Conservation (phyloP, 129 eudicot genomes). For the Gnaphalium uliginosum region DNA sequence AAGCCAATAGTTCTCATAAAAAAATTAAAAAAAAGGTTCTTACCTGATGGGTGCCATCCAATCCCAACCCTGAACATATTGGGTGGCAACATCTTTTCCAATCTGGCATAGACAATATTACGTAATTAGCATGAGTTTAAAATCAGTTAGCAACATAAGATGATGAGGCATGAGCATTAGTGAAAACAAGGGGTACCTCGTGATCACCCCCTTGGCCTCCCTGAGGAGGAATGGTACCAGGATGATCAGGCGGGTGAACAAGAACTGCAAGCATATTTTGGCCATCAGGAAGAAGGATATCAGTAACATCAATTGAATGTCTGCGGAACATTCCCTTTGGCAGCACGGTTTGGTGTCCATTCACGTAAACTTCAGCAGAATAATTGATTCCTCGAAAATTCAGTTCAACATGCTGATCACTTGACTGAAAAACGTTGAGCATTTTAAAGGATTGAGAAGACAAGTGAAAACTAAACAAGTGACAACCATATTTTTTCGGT, state of each 20-base stretch:
- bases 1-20: background rate
- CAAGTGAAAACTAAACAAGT: background rate
- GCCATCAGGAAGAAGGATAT: slow-evolving; percentile 69
- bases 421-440: slow-evolving; percentile 48
- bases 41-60: slow-evolving; percentile 99
- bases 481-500: no score
- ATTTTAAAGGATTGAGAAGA: slow-evolving; percentile 18
- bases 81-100: slow-evolving; percentile 94
- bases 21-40: background rate
- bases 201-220: slow-evolving; percentile 99
- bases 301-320: slow-evolving; percentile 78
- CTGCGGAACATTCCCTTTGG: slow-evolving; percentile 98
- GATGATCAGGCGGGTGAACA: slow-evolving; percentile 99
- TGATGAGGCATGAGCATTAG: background rate
- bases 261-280: slow-evolving; percentile 87
- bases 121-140: slow-evolving; percentile 14
- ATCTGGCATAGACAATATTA: slow-evolving; percentile 48
- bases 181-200: slow-evolving; percentile 50
- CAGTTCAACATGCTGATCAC: slow-evolving; percentile 67
- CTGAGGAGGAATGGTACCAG: slow-evolving; percentile 89
- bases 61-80: slow-evolving; percentile 98
- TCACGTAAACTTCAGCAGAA: slow-evolving; percentile 84
- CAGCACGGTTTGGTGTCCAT: slow-evolving; percentile 73
- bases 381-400: slow-evolving; percentile 93
- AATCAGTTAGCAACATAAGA: background rate